These are phyloP conservation scores for Ogataea methanolica DNA, from an alignment of 805 yeast species.

Conservation along the genomic window DNA sequence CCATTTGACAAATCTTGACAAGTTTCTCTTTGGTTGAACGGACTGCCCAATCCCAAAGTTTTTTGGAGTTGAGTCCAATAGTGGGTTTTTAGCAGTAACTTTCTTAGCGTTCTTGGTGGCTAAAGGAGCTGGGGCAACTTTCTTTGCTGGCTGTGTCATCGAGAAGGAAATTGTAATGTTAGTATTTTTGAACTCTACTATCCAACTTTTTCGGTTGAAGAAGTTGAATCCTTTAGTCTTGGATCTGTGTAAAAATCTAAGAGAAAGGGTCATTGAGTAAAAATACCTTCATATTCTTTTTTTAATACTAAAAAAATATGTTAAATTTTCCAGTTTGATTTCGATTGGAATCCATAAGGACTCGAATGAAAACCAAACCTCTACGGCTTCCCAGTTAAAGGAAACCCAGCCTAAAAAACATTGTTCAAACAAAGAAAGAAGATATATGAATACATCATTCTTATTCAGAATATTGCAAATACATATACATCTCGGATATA, in stretches of 20 bases:
- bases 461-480: constrained; percentile 8
- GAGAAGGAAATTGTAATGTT: constrained; percentile 25
- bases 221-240: constrained; percentile 2
- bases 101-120: constrained; percentile 64
- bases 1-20: constrained; percentile 97
- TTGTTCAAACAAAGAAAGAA: constrained; percentile 11
- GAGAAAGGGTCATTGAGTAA: constrained; percentile 26
- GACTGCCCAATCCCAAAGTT: constrained; percentile 96
- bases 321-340: not conserved
- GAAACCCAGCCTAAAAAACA: constrained; percentile 11
- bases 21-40: constrained; percentile 92
- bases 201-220: not conserved
- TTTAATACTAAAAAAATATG: not conserved
- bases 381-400: constrained; percentile 1
- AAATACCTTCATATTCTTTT: not conserved
- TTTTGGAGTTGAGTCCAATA: constrained; percentile 85
- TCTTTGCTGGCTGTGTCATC: constrained; percentile 46
- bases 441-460: constrained; percentile 8
- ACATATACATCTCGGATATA: constrained; percentile 3
- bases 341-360: too few species aligned
- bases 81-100: constrained; percentile 64
- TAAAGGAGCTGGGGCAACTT: constrained; percentile 98
- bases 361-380: not conserved
- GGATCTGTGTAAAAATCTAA: constrained; percentile 1
- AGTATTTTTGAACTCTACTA: constrained; percentile 21